A percentile compares a stretch with the other conserved stretches of the same genome.
Evolutionary conservation across 768 basidiomycete genomes (phyloP).

Genomic region (Kwoniella sp.): DNA sequence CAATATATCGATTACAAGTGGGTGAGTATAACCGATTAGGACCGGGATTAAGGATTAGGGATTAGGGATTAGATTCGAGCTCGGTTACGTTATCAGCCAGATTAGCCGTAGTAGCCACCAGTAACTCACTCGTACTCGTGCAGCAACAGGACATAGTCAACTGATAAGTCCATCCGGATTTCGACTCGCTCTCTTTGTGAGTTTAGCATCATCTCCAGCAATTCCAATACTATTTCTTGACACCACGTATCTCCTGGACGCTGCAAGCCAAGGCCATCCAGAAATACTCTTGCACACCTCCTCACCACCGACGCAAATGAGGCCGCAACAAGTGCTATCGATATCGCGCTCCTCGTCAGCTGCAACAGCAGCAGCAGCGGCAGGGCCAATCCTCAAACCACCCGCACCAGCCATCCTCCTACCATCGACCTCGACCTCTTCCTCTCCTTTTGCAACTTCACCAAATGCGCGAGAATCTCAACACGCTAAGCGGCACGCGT

Average conservation of each 20-base stretch:
- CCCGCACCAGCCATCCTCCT: background rate
- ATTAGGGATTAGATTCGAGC: background rate
- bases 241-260: no score
- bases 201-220: no score
- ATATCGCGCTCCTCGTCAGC: background rate
- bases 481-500: conserved; percentile 33
- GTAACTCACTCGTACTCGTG: no score
- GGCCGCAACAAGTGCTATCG: background rate
- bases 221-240: no score
- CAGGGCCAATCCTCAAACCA: background rate
- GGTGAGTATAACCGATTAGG: conserved; percentile 18
- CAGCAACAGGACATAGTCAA: background rate
- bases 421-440: conserved; percentile 4
- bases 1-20: background rate
- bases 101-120: no score
- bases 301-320: no score
- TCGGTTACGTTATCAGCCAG: conserved; percentile 4
- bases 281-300: no score
- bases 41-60: conserved; percentile 7
- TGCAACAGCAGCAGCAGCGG: background rate
- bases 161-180: background rate
- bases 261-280: no score
- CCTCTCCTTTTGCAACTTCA: conserved; percentile 8
- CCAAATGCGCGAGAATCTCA: no score
- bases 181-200: background rate